phyloP scores from a whole-genome alignment of 257 asterid genomes.

The Thymus mandschuricus region DNA sequence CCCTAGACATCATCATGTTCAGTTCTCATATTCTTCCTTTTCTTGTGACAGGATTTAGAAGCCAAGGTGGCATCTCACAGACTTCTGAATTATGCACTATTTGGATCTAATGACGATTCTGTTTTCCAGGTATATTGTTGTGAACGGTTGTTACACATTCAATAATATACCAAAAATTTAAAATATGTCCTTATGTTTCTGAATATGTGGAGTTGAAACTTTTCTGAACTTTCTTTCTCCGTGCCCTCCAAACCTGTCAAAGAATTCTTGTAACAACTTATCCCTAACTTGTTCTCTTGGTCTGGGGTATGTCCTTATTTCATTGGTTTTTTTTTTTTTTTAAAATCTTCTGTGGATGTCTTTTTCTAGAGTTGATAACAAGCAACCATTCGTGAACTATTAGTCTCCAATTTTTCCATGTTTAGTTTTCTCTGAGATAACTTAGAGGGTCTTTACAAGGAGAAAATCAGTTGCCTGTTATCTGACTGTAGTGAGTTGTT shows the following conservation, averaged over 20 bases:
- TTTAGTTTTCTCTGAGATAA: slow-evolving; percentile 2
- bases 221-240: not conserved
- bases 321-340: not conserved
- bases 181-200: not conserved
- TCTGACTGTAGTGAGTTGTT: not conserved
- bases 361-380: not conserved
- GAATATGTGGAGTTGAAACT: not conserved
- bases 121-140: slow-evolving; percentile 67
- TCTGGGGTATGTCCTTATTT: not conserved
- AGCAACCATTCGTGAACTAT: not conserved
- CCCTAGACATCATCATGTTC: not conserved
- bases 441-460: slow-evolving; percentile 2
- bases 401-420: slow-evolving; percentile 2
- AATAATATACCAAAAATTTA: not conserved
- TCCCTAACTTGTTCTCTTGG: not conserved
- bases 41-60: slow-evolving; percentile 52
- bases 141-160: not conserved
- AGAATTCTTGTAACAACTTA: not conserved
- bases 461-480: not conserved
- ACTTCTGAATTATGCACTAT: slow-evolving; percentile 43
- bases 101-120: slow-evolving; percentile 62
- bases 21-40: slow-evolving; percentile 22
- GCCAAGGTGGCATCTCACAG: slow-evolving; percentile 38
- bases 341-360: not conserved
- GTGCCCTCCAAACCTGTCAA: not conserved